Conservation (phyloP, 2,329 filamentous ascomycete genomes). For the Capronia epimyces region DNA sequence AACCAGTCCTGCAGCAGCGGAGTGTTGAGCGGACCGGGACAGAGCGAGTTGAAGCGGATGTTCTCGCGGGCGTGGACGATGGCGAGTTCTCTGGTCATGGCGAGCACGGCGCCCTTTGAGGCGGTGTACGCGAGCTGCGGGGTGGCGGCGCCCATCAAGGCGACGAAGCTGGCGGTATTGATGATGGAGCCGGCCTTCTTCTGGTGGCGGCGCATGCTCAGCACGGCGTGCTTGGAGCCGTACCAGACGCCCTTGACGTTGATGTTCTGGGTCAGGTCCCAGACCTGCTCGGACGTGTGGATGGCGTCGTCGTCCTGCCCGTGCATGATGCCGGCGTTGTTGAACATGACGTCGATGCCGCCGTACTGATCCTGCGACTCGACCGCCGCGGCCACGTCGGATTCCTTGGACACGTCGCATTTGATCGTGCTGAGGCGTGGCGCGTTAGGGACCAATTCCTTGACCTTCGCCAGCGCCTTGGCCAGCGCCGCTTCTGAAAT, state of each 20-base stretch:
- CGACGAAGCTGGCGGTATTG: slow-evolving; percentile 29
- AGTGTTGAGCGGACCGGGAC: slow-evolving; percentile 87
- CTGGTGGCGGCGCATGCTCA: slow-evolving; percentile 69
- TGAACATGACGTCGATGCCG: slow-evolving; percentile 87
- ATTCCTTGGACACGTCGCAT: slow-evolving; percentile 82
- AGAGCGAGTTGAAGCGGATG: slow-evolving; percentile 84
- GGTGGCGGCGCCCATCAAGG: slow-evolving; percentile 28
- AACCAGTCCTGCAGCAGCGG: slow-evolving; percentile 90
- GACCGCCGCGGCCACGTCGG: slow-evolving; percentile 68
- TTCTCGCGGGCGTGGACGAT: slow-evolving; percentile 85
- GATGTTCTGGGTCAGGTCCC: slow-evolving; percentile 88
- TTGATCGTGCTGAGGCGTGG: slow-evolving; percentile 45
- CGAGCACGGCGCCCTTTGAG: slow-evolving; percentile 86
- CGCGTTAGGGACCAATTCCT: slow-evolving; percentile 61
- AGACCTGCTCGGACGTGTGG: slow-evolving; percentile 81
- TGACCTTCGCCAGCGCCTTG: slow-evolving; percentile 68
- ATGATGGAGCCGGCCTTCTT: slow-evolving; percentile 63
- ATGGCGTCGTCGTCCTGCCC: slow-evolving; percentile 72
- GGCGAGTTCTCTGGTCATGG: slow-evolving; percentile 81
- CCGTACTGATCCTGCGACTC: slow-evolving; percentile 75
- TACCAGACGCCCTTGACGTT: slow-evolving; percentile 99
- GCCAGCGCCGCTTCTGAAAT: slow-evolving; percentile 73
- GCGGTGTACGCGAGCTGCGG: slow-evolving; percentile 68
- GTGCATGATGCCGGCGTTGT: slow-evolving; percentile 98
- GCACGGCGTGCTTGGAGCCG: slow-evolving; percentile 84